Percentiles rank a stretch among this genome's conserved stretches.
Evolutionary conservation across 129 eudicot genomes (phyloP).

Genomic region (Saussurea involucrata): DNA sequence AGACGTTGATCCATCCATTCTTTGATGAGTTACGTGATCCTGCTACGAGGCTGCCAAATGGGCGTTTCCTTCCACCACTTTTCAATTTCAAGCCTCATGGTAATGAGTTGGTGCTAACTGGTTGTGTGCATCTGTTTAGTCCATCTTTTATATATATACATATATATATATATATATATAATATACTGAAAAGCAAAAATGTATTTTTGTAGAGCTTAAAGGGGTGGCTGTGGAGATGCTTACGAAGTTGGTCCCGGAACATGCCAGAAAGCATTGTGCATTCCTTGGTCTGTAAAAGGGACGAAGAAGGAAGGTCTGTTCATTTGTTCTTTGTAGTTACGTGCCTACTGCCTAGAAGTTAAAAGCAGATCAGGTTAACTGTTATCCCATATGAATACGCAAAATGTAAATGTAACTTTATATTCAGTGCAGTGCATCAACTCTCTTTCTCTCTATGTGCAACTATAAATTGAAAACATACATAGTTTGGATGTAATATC

Average conservation of each 20-base stretch:
- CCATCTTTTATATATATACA: background rate
- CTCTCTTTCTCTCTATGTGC: background rate
- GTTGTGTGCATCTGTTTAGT: background rate
- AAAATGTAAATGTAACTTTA: conserved; percentile 24
- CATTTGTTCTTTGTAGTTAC: conserved; percentile 25
- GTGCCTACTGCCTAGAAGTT: conserved; percentile 29
- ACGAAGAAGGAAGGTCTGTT: conserved; percentile 20
- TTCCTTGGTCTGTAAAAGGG: conserved; percentile 53
- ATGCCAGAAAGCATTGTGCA: conserved; percentile 72
- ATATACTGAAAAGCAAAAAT: conserved; percentile 5
- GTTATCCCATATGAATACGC: conserved; percentile 20
- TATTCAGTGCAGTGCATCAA: conserved; percentile 19
- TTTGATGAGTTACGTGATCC: conserved; percentile 93
- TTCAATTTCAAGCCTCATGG: conserved; percentile 90
- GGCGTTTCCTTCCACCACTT: conserved; percentile 80
- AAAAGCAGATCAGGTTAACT: conserved; percentile 14
- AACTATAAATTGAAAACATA: background rate
- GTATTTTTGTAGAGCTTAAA: conserved; percentile 54
- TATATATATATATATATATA: background rate
- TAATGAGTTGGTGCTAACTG: conserved; percentile 13
- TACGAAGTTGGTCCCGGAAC: conserved; percentile 65
- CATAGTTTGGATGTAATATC: background rate
- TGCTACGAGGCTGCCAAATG: conserved; percentile 75
- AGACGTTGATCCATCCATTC: conserved; percentile 72
- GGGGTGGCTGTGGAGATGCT: conserved; percentile 57